A percentile compares a stretch with the other conserved stretches of the same genome.
phyloP scores from a whole-genome alignment of 108 stramenopile species.

The Parietichytrium sp. region DNA sequence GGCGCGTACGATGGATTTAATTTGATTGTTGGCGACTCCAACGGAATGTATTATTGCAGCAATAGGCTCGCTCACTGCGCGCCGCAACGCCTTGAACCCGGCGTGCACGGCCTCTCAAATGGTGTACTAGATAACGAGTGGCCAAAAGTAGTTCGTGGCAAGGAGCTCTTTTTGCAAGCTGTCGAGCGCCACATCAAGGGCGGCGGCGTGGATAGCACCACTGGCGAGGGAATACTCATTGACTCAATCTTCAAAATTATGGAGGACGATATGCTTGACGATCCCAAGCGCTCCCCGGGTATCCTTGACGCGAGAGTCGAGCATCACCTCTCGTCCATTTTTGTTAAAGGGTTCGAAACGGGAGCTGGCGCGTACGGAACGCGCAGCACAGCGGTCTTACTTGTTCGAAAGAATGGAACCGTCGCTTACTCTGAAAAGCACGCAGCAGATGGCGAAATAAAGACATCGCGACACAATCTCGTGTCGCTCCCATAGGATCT shows the following conservation, averaged over 20 bases:
- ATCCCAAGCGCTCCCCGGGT: neutral
- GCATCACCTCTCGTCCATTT: neutral
- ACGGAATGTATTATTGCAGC: neutral
- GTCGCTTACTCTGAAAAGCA: neutral
- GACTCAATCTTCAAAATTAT: conserved; percentile 3
- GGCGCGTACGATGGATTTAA: neutral
- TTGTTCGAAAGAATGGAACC: conserved; percentile 3
- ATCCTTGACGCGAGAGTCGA: neutral
- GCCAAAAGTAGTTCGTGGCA: conserved; percentile 19
- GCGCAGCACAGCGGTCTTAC: conserved; percentile 1
- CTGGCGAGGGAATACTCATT: conserved; percentile 11
- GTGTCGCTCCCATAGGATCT: no score
- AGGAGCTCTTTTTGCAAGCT: neutral
- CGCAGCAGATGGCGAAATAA: no score
- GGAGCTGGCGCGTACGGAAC: neutral
- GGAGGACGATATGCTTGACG: neutral
- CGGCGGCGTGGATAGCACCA: neutral
- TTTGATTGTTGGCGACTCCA: neutral
- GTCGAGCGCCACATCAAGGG: neutral
- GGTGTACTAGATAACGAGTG: conserved; percentile 5
- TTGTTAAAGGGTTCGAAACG: neutral
- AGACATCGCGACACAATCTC: no score
- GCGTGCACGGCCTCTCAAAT: conserved; percentile 12
- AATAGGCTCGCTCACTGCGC: neutral
- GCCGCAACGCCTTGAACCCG: neutral